A percentile compares a stretch with the other conserved stretches of the same genome.
These are phyloP conservation scores for Beauveria rudraprayagi DNA, from an alignment of 2,329 filamentous ascomycete species.

Conservation along the genomic window DNA sequence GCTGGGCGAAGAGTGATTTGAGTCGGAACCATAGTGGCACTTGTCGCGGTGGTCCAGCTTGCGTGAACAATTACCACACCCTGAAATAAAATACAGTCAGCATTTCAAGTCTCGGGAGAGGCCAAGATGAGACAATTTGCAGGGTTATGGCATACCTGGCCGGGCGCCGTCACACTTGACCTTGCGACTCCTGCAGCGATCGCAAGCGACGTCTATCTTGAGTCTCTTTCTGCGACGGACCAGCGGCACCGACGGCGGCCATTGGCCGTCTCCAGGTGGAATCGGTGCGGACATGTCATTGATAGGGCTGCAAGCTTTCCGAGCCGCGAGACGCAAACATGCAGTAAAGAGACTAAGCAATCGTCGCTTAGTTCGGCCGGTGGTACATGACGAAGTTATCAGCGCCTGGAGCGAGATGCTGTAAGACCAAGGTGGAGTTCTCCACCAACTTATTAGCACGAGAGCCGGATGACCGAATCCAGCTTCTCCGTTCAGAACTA, in stretches of 20 bases:
- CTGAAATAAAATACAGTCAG: slow-evolving; percentile 13
- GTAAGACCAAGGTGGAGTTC: not conserved
- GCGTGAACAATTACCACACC: slow-evolving; percentile 24
- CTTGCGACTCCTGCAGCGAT: slow-evolving; percentile 33
- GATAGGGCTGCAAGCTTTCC: not conserved
- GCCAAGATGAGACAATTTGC: not conserved
- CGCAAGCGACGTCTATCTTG: slow-evolving; percentile 36
- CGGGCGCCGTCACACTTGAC: slow-evolving; percentile 34
- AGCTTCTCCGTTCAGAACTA: no score
- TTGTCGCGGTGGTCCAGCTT: slow-evolving; percentile 21
- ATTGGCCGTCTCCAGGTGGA: not conserved
- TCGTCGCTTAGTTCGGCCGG: not conserved
- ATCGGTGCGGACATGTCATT: not conserved
- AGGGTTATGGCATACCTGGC: slow-evolving; percentile 22
- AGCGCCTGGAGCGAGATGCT: not conserved
- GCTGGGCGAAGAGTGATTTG: not conserved
- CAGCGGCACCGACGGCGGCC: not conserved
- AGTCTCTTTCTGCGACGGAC: slow-evolving; percentile 26
- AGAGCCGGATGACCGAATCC: no score
- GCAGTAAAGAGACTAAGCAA: not conserved
- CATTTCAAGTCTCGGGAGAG: not conserved
- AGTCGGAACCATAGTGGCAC: slow-evolving; percentile 20
- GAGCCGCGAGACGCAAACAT: not conserved
- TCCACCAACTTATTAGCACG: no score
- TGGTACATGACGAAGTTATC: slow-evolving; percentile 2